Base-by-base conservation (phyloP, 2,329 filamentous ascomycete genomes). In the Raffaelea ambrosiae region DNA sequence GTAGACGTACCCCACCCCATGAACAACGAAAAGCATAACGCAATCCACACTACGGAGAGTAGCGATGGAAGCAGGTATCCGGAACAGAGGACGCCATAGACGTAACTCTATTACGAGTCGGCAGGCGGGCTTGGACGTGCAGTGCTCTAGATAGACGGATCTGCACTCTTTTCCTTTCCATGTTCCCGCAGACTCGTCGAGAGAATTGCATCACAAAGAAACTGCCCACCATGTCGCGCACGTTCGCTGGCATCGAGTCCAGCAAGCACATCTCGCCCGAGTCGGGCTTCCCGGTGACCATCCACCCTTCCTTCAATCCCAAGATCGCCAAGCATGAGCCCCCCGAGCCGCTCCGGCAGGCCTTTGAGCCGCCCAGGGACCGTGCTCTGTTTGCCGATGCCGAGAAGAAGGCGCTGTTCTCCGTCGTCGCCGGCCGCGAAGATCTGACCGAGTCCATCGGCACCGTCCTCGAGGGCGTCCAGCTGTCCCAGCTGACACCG, bases 251-350 rank as follows among this genome's bases (percentile, higher is more conserved):
- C 18, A 64, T 75, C 4, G 68, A 72, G 58, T 54, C 71, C 4
- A 62, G 63, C 39, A 70, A 73, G 33, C 66, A 73, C 53, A 66
- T 74, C 35, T 74, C 70, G 5, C 65, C 67, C 5, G 71, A 74
- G 53, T 74, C 72, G 1, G 70, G 70, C 1, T 68, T 67, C 31
- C 70, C 71, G 0, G 63, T 67, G 21, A 67, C 63, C 2, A 54
- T 74, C 0, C 71, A 75, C 54, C 69, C 71, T 1, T 56, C 63
- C 46, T 74, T 71, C 61, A 72, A 73, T 47, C 57, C 63, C 29
- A 73, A 69, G 52, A 71, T 74, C 48, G 65, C 58, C 23, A 51
- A 59, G 23, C 62, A 69, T 51, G 55, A 61, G 1, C 69, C 70
- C 1, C 64, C 66, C 0, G 69, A 73, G 44, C 55, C 64, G 0